Conservation (phyloP, 2,329 filamentous ascomycete genomes). For the Plectosphaerella sp. region DNA sequence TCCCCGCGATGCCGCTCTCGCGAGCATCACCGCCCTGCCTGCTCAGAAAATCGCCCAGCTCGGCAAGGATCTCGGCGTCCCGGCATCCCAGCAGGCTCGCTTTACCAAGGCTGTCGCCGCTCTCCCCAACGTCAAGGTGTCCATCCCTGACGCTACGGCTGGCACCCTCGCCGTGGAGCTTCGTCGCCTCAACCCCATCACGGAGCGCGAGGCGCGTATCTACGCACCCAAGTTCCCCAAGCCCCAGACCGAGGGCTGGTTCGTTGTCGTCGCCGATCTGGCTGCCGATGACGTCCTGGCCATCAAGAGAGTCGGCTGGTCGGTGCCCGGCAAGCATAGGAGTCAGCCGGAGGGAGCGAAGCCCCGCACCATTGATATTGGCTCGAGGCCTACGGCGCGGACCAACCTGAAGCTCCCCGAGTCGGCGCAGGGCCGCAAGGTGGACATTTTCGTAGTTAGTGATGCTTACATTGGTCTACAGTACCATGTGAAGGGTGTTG, state of each 20-base stretch:
- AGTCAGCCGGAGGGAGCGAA: conserved; percentile 14
- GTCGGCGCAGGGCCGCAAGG: conserved; percentile 46
- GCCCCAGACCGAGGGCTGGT: conserved; percentile 90
- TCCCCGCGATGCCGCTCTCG: conserved; percentile 29
- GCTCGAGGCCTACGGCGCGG: conserved; percentile 46
- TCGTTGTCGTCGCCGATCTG: conserved; percentile 69
- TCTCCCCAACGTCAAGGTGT: conserved; percentile 66
- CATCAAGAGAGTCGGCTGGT: conserved; percentile 82
- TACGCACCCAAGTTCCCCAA: conserved; percentile 91
- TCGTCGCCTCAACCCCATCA: conserved; percentile 61
- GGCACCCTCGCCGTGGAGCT: conserved; percentile 60
- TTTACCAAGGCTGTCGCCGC: conserved; percentile 57
- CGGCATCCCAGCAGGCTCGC: conserved; percentile 33
- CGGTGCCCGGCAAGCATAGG: conserved; percentile 7
- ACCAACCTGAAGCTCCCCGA: conserved; percentile 58
- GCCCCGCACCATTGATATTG: conserved; percentile 25
- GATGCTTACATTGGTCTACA: conserved; percentile 82
- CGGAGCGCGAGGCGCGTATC: conserved; percentile 66
- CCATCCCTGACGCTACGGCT: conserved; percentile 52
- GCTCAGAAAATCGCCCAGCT: conserved; percentile 35
- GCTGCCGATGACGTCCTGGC: conserved; percentile 73
- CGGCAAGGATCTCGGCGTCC: conserved; percentile 46
- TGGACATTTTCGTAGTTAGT: conserved; percentile 76
- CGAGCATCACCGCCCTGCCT: conserved; percentile 33
- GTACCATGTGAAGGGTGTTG: conserved; percentile 41